Conservation (phyloP, 305 asterid genomes). For the Solanum hybrid region DNA sequence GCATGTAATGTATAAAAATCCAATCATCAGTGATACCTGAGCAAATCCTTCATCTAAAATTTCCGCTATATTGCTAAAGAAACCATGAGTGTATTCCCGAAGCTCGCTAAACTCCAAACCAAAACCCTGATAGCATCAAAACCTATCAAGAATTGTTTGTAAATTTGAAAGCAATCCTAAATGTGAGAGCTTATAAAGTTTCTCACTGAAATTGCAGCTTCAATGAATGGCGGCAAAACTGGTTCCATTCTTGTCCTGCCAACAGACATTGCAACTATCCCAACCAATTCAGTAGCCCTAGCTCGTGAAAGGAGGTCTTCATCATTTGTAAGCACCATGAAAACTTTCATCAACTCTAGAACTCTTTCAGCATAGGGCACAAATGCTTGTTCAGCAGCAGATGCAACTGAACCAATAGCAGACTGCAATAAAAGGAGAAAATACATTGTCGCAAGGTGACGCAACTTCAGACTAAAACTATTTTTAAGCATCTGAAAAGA, state of each 20-base stretch:
- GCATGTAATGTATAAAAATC: background rate
- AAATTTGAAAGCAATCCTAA: background rate
- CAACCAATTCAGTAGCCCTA: slow-evolving; percentile 96
- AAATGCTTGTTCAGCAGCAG: slow-evolving; percentile 97
- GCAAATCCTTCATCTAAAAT: slow-evolving; percentile 78
- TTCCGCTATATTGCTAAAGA: slow-evolving; percentile 93
- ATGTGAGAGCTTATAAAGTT: slow-evolving; percentile 12
- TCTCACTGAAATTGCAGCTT: slow-evolving; percentile 85
- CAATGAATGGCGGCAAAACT: slow-evolving; percentile 80
- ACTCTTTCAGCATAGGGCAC: slow-evolving; percentile 90
- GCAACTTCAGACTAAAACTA: background rate
- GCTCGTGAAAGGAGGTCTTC: slow-evolving; percentile 97
- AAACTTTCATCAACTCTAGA: slow-evolving; percentile 50
- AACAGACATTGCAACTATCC: slow-evolving; percentile 92
- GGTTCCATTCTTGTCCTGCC: slow-evolving; percentile 90
- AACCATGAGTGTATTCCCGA: slow-evolving; percentile 98
- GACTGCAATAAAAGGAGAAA: slow-evolving; percentile 49
- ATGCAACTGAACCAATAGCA: slow-evolving; percentile 97
- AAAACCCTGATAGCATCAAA: slow-evolving; percentile 59
- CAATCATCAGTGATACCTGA: slow-evolving; percentile 46
- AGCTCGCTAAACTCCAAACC: slow-evolving; percentile 90
- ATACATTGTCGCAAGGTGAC: slow-evolving; percentile 5
- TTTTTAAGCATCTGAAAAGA: background rate
- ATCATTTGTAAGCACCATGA: slow-evolving; percentile 94
- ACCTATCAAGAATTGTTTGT: slow-evolving; percentile 8